Evolutionary conservation across 768 basidiomycete genomes (phyloP), one percentile per base, ranked within the genome.

Genomic region (Bullera alba): DNA sequence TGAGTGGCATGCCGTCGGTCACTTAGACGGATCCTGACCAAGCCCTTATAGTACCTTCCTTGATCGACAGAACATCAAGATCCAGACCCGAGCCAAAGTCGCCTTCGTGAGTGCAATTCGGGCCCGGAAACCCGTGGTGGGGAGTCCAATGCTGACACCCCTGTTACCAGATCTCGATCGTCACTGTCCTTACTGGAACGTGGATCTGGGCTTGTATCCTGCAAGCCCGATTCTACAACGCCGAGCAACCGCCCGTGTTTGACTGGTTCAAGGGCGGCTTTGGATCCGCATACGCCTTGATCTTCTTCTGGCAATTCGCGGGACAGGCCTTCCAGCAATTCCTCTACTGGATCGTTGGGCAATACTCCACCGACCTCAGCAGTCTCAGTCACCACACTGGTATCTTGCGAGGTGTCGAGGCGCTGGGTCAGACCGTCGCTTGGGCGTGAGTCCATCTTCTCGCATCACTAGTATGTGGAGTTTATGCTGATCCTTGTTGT

Each of bases 171-270:
- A 29, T 45, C 35, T 14, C 48, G 5, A 58, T 64, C 35, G 57
- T 64, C 19, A 37, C 42, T 25, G 41, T 60, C 47, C 55, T 61
- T 22, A 53, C 48, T 39, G 64, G 60, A 5, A 54, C 53, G 5
- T 66, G 65, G 65, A 57, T 66, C 49, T 60, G 58, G 53, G 61
- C 65, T n/a, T 53, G 50, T 37, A 32, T 66, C 26, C 51, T 66
- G 25, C 56, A 66, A 51, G 25, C 52, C 26, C 42, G 60, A 47
- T 61, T 60, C 49, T 57, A 57, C 46, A 46, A 36, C 14, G 42
- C 46, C 29, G 14, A 5, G 21, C 10, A 42, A 3, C 32, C 23
- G 15, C 56, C 56, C 37, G 48, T 45, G 10, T 51, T 52, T 22
- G 60, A 61, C 46, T 54, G 58, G 54, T 54, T 56, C 50, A 50